Base-by-base conservation (phyloP, 2,329 filamentous ascomycete genomes). In the Fusarium begoniae region DNA sequence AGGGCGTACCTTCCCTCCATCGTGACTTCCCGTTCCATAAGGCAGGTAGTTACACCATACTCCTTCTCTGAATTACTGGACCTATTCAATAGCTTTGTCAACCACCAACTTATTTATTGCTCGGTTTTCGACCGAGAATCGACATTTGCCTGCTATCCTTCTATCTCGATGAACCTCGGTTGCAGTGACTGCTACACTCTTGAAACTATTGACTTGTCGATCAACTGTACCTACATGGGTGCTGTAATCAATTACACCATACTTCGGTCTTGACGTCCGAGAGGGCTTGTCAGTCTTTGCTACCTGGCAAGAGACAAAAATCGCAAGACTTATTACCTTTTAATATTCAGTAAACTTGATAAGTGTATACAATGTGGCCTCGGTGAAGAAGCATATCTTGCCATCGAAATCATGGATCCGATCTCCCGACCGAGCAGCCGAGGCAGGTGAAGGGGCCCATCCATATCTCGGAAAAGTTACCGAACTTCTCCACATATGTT, bases 371-470 rank as follows among this genome's bases (percentile, higher is more conserved):
- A 28, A 47, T 10, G 13, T 55, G 50, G 66, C 41, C 56, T 61
- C 30, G 37, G 32, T 50, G 32, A 62, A 50, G 48, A 37, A 32
- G 24, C 24, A 30, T 14, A 28, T 28, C 35, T 41, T 14, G 17
- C 35, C 43, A n/a, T 48, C 20, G 35, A 40, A 30, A 58, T 62
- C 48, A 40, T 53, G 43, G 15, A 67, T 74, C 69, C 73, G 63
- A 76, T 74, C 70, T 70, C 41, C 75, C 75, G 75, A 77, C 72
- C 75, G 64, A 77, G 62, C 57, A 76, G 71, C 79, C 79, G 79
- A 79, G 76, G 79, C 78, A 75, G 40, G 55, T 37, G 53, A 57
- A 38, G 24, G n/a, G n/a, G 26, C 26, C 45, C 60, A 60, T 45
- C 41, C 35, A 41, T 55, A 28, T 55, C 50, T 64, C 71, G 71